phyloP scores from a whole-genome alignment of 2,329 filamentous ascomycete genomes.

The Fusarium incarnatum region DNA sequence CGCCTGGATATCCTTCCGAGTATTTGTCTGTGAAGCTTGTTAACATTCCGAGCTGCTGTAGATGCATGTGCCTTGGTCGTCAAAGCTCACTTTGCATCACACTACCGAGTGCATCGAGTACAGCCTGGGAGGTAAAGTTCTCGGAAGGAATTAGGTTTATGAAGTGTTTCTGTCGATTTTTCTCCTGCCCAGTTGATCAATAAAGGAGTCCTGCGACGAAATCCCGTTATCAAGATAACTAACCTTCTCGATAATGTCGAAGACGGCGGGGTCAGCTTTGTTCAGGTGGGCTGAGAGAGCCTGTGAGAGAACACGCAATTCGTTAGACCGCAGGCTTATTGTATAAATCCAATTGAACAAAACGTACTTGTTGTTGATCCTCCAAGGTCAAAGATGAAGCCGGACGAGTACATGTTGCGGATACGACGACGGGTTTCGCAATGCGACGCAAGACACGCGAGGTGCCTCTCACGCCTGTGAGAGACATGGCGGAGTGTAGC shows the following conservation, averaged over 20 bases:
- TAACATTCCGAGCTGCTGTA: neutral
- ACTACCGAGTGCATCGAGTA: constrained; percentile 90
- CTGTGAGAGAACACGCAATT: constrained; percentile 58
- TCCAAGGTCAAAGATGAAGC: constrained; percentile 63
- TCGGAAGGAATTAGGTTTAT: constrained; percentile 97
- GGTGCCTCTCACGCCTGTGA: constrained; percentile 61
- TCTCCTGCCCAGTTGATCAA: constrained; percentile 72
- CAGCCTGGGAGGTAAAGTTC: constrained; percentile 94
- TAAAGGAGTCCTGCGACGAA: neutral
- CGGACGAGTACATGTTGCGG: constrained; percentile 49
- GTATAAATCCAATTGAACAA: constrained; percentile 21
- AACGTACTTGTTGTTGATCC: constrained; percentile 68
- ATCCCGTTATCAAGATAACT: constrained; percentile 32
- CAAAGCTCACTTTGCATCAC: constrained; percentile 85
- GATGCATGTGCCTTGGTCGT: constrained; percentile 4
- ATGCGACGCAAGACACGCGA: constrained; percentile 60
- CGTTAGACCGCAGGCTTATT: constrained; percentile 29
- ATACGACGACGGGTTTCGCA: constrained; percentile 48
- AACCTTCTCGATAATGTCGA: constrained; percentile 91
- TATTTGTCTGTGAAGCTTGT: constrained; percentile 80
- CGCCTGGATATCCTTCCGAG: constrained; percentile 96
- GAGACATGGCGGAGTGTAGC: constrained; percentile 57
- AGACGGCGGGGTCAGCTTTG: constrained; percentile 87
- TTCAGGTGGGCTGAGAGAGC: constrained; percentile 82
- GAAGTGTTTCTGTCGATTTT: constrained; percentile 95